Base-by-base conservation (phyloP, 1,139 yeast species). In the Nakaseomyces kungkrabaensis region DNA sequence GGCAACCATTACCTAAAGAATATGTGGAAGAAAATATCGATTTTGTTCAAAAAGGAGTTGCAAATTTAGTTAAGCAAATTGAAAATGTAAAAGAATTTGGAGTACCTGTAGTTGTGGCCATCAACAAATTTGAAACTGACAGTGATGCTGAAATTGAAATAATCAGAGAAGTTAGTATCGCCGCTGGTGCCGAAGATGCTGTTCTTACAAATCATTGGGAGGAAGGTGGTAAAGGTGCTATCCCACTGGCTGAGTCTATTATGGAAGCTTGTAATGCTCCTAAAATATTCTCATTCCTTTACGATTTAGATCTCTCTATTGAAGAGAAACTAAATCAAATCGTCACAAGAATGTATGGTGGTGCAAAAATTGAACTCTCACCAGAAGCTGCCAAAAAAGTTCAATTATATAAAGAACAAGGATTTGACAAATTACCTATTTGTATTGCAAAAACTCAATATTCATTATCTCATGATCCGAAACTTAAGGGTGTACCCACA, bases 391-490 rank as follows among this genome's bases (percentile, higher is more conserved):
- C 81, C 62, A 74, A 79, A 71, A 88, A 90, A 72, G 81, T 92
- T 58, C 92, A 83, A 54, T 75, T 82, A 50, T 90, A 89, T 74
- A 85, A 94, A 48, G 72, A 77, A 52, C 97, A 90, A 74, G 97
- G 97, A 6, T 92, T 87, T 66, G 92, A 88, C 55, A 77, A 89
- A 67, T 75, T 92, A 65, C 98, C 98, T 54, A 83, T 92, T 61
- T 92, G 98, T 75, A 85, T 92, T 65, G 98, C 98, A 59, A 92
- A 92, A 77, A 92, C 98, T 3, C 98, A 92, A 71, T 92, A 92
- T 73, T 89, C 97, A 17, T 76, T 92, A 60, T 88, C 97, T 13
- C 97, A 90, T 67, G 97, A 92, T 69, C 92, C 97, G 46, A 76
- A 78, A 47, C 77, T 92, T 70, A 89, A 89, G 75, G 97, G 97